Base-by-base conservation (phyloP, 768 basidiomycete genomes). In the Boletus patriciae region DNA sequence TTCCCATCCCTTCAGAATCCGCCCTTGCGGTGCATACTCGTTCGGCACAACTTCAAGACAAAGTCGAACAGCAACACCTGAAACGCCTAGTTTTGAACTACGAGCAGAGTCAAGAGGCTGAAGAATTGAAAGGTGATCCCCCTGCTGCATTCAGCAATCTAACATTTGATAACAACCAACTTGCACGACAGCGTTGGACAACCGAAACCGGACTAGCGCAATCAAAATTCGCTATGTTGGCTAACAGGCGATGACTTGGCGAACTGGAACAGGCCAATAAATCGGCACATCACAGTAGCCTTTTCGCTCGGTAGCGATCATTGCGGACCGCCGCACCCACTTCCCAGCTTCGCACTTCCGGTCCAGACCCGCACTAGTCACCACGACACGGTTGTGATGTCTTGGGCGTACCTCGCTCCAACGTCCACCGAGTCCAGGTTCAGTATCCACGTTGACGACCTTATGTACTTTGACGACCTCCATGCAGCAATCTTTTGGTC, bases 21-120 rank as follows among this genome's bases (percentile, higher is more conserved):
- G 79, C 93, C 3, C 79, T 99, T 31, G 97, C 96, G 1, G 80
- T 94, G 48, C 93, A 97, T 65, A 95, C 94, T 2, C 85, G 88
- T 31, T 84, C 90, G 3, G 92, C 97, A 42, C 97, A 98, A 67
- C 77, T 92, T 59, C 94, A 94, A 69, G 94, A 95, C 73, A 92
- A 88, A 73, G 93, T 92, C 8, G 97, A 99, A 69, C 96, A 98
- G 64, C 94, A 98, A 71, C 92, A 98, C 59, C 76, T 99, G 62
- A 99, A 99, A 77, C 85, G 87, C n/a, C 81, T 98, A 19, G 97
- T 97, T 4, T 81, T 96, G 50, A 83, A 93, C 69, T 94, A 93
- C 60, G 92, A 93, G 67, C 92, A 93, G 64, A 87, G 88, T 34
- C 92, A 93, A 71, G 92, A 92, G 73, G 87, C 82, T 4, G 90